A percentile compares a stretch with the other conserved stretches of the same genome.
phyloP scores from a whole-genome alignment of 2,329 filamentous ascomycete species.

The Fusarium buxicola region DNA sequence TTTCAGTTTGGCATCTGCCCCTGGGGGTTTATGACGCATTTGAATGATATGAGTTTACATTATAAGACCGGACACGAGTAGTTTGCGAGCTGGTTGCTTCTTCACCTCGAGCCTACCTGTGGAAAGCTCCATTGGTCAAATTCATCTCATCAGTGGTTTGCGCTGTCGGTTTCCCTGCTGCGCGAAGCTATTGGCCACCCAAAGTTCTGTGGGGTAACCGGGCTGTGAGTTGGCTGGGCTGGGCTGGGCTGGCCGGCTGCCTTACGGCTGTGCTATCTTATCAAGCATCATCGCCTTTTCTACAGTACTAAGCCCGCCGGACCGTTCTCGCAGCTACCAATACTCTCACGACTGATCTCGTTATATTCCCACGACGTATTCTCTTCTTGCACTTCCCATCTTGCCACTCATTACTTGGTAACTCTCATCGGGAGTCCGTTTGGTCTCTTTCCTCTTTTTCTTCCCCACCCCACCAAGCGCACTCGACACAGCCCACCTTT shows the following conservation, averaged over 20 bases:
- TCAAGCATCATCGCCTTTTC: constrained; percentile 47
- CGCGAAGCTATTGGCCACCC: constrained; percentile 32
- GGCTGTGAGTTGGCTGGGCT: no score
- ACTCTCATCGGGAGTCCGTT: not conserved
- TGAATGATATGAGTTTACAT: constrained; percentile 42
- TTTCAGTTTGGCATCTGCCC: constrained; percentile 46
- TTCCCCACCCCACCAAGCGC: constrained; percentile 14
- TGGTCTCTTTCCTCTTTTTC: not conserved
- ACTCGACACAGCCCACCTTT: constrained; percentile 39
- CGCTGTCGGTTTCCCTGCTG: not conserved
- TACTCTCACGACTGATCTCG: constrained; percentile 18
- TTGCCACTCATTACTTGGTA: not conserved
- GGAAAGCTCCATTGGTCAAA: no score
- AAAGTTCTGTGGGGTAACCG: constrained; percentile 44
- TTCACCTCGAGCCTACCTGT: no score
- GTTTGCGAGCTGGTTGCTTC: no score
- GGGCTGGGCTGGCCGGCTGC: constrained; percentile 36
- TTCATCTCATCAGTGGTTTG: not conserved
- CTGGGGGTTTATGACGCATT: constrained; percentile 44
- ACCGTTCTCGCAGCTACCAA: constrained; percentile 30
- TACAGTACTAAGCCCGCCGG: constrained; percentile 36
- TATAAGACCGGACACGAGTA: not conserved
- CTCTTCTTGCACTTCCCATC: not conserved
- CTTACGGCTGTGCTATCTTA: constrained; percentile 46
- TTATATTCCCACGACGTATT: constrained; percentile 1